A percentile compares a stretch with the other conserved stretches of the same genome.
Evolutionary conservation across 2,329 filamentous ascomycete genomes (phyloP).

Genomic region (Onygena corvina): DNA sequence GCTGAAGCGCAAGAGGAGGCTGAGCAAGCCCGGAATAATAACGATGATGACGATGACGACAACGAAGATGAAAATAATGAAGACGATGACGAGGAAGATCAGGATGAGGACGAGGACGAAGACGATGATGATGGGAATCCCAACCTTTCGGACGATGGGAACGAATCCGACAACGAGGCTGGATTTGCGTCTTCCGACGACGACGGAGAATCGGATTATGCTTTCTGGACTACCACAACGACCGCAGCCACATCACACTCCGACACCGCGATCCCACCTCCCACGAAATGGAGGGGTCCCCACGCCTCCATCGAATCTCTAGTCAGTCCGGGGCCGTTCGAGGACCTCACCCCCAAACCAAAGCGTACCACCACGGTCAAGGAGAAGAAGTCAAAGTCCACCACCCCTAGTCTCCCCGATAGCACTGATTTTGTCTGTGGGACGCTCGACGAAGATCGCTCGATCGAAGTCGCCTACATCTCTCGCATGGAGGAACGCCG

Average conservation of each 20-base stretch:
- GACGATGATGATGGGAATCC: conserved; percentile 29
- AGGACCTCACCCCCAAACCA: conserved; percentile 24
- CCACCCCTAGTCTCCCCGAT: conserved; percentile 76
- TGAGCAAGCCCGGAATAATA: conserved; percentile 48
- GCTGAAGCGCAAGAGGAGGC: conserved; percentile 71
- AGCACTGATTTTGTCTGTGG: conserved; percentile 99
- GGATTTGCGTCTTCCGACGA: conserved; percentile 60
- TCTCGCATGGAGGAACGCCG: conserved; percentile 71
- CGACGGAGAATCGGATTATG: conserved; percentile 53
- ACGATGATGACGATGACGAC: conserved; percentile 35
- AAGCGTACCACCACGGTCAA: conserved; percentile 30
- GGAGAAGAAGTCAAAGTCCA: conserved; percentile 48
- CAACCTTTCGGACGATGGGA: conserved; percentile 44
- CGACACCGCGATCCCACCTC: conserved; percentile 29
- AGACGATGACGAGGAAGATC: conserved; percentile 53
- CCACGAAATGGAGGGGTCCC: conserved; percentile 39
- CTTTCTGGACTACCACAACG: conserved; percentile 47
- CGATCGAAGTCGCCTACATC: conserved; percentile 86
- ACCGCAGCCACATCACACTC: conserved; percentile 42
- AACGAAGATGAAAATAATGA: conserved; percentile 49
- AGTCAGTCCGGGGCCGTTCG: conserved; percentile 15
- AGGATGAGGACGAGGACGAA: conserved; percentile 40
- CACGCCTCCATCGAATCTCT: conserved; percentile 45
- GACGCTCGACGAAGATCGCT: conserved; percentile 87
- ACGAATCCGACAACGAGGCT: conserved; percentile 68